Percentiles rank a stretch among this genome's conserved stretches.
phyloP scores from a whole-genome alignment of 2,329 filamentous ascomycete species.

The Byssothecium circinans region DNA sequence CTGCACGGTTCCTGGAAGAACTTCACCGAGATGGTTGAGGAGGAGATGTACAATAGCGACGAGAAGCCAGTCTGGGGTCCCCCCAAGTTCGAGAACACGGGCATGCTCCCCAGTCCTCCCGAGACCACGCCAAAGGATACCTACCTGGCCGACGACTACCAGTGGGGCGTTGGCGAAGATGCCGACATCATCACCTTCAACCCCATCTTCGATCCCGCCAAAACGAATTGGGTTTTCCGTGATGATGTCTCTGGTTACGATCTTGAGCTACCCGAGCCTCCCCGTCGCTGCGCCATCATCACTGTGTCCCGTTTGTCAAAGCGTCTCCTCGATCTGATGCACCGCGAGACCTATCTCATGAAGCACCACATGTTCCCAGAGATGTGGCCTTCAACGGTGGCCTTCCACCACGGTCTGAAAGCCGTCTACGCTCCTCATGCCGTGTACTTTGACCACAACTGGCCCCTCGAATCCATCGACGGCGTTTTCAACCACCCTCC shows the following conservation, averaged over 20 bases:
- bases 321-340: constrained; percentile 73
- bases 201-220: constrained; percentile 75
- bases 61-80: constrained; percentile 67
- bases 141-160: constrained; percentile 65
- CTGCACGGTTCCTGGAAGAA: constrained; percentile 68
- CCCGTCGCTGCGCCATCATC: constrained; percentile 75
- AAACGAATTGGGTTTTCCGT: constrained; percentile 72
- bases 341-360: constrained; percentile 71
- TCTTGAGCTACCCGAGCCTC: constrained; percentile 57
- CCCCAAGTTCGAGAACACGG: constrained; percentile 48
- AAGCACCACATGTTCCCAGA: constrained; percentile 75
- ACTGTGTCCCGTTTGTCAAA: constrained; percentile 75
- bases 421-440: constrained; percentile 77
- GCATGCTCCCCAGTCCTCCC: constrained; percentile 60
- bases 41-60: constrained; percentile 54
- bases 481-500: constrained; percentile 53
- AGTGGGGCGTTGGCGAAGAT: constrained; percentile 76
- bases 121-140: constrained; percentile 65
- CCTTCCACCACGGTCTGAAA: constrained; percentile 77
- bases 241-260: constrained; percentile 70
- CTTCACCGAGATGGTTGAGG: constrained; percentile 67
- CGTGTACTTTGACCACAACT: constrained; percentile 76
- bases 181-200: constrained; percentile 74
- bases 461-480: constrained; percentile 55
- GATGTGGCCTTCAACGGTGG: constrained; percentile 74